These are phyloP conservation scores for Trichoderma koningii DNA, from an alignment of 2,329 filamentous ascomycete genomes.

Conservation along the genomic window DNA sequence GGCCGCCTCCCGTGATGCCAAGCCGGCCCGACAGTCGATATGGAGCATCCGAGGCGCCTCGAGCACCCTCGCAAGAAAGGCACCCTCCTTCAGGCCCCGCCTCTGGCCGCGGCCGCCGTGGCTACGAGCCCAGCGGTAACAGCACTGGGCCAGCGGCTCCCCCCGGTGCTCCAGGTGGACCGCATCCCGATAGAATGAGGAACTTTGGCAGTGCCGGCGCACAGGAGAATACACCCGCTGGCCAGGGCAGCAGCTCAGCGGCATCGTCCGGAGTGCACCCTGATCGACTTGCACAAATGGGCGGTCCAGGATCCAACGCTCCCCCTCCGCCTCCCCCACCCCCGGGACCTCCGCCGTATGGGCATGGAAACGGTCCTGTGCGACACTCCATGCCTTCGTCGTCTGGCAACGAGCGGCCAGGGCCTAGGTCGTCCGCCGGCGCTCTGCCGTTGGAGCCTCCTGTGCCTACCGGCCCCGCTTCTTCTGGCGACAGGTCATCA, in stretches of 20 bases:
- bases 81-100: constrained; percentile 57
- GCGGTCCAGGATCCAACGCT: constrained; percentile 31
- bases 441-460: constrained; percentile 35
- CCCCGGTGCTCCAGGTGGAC: constrained; percentile 34
- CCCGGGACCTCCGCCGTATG: constrained; percentile 35
- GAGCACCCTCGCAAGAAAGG: constrained; percentile 52
- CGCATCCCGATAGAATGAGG: constrained; percentile 48
- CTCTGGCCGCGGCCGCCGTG: constrained; percentile 50
- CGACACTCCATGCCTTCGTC: constrained; percentile 39
- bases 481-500: constrained; percentile 40
- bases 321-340: constrained; percentile 36
- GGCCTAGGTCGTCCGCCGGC: constrained; percentile 34
- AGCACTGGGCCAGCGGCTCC: constrained; percentile 38
- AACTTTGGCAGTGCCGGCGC: constrained; percentile 40
- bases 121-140: constrained; percentile 44
- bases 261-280: constrained; percentile 48
- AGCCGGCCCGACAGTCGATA: constrained; percentile 49
- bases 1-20: constrained; percentile 42
- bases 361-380: constrained; percentile 34
- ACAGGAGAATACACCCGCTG: constrained; percentile 33
- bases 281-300: constrained; percentile 53
- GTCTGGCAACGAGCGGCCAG: constrained; percentile 39
- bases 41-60: constrained; percentile 44
- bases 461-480: constrained; percentile 44
- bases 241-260: constrained; percentile 33